These are phyloP conservation scores for Phytophthora cactorum DNA, from an alignment of 352 stramenopile genomes.

Conservation along the genomic window DNA sequence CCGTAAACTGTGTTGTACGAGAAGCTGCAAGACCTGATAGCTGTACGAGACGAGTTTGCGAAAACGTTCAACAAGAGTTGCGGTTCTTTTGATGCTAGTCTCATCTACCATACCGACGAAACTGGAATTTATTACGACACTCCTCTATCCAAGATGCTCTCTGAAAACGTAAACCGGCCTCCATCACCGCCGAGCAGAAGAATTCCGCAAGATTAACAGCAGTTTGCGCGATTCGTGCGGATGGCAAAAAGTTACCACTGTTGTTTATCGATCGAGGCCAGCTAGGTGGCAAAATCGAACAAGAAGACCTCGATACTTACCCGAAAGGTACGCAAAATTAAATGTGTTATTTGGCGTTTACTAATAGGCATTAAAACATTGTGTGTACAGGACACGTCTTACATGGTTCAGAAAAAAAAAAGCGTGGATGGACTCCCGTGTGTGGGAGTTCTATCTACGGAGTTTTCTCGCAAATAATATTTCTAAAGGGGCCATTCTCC, in stretches of 20 bases:
- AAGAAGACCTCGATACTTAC: not conserved
- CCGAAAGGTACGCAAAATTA: not conserved
- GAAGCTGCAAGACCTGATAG: not conserved
- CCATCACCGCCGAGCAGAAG: not conserved
- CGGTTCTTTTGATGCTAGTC: not conserved
- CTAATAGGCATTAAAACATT: no score
- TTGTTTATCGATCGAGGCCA: not conserved
- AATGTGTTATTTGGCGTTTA: not conserved
- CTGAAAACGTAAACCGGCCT: not conserved
- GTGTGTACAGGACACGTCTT: no score
- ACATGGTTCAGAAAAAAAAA: no score
- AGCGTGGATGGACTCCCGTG: no score
- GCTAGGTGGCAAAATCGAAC: not conserved
- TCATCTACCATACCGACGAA: not conserved
- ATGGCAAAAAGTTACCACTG: not conserved
- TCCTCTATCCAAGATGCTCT: not conserved
- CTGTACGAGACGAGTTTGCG: not conserved
- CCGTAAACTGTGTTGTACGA: not conserved
- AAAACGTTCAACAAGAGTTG: not conserved
- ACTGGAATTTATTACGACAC: not conserved
- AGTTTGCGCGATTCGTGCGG: not conserved
- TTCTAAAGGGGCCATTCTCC: not conserved
- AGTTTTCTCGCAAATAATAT: no score
- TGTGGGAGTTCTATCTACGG: no score
- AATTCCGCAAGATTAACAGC: not conserved